These are phyloP conservation scores for Acorus gramineus DNA, from an alignment of 106 monocot genomes.

Conservation along the genomic window DNA sequence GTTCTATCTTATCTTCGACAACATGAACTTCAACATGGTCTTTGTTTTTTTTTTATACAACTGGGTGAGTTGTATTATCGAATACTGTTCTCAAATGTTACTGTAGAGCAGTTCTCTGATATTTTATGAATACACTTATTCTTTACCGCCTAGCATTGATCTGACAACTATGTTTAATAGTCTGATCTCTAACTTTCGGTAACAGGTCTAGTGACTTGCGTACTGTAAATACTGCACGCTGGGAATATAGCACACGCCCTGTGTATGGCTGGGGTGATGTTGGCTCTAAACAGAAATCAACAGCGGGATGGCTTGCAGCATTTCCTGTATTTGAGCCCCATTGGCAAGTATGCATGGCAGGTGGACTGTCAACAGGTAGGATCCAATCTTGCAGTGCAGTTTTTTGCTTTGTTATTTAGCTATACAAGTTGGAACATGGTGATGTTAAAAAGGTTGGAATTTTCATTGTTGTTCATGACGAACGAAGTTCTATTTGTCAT, in stretches of 20 bases:
- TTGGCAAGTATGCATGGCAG: conserved; percentile 99
- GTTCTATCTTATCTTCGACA: too few relatives aligned
- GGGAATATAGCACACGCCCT: conserved; percentile 89
- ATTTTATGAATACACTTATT: too few relatives aligned
- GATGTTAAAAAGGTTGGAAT: background rate
- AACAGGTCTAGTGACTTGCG: conserved; percentile 74
- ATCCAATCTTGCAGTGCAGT: background rate
- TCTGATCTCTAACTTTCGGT: conserved; percentile 3
- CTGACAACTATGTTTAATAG: background rate
- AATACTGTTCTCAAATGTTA: too few relatives aligned
- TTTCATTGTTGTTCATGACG: background rate
- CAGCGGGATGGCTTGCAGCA: conserved; percentile 92
- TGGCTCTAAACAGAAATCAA: conserved; percentile 69
- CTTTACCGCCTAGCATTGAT: too few relatives aligned
- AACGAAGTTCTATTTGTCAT: too few relatives aligned
- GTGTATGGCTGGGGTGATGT: conserved; percentile 99
- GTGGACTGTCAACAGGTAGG: conserved; percentile 90
- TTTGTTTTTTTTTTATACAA: too few relatives aligned
- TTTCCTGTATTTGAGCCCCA: conserved; percentile 99
- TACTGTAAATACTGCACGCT: conserved; percentile 80
- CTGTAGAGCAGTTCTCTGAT: too few relatives aligned
- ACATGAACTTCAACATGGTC: too few relatives aligned
- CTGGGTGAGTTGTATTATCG: too few relatives aligned
- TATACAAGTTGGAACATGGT: background rate
- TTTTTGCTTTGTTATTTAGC: background rate